Conservation (phyloP, 805 yeast species). For the Candida golubevii region DNA sequence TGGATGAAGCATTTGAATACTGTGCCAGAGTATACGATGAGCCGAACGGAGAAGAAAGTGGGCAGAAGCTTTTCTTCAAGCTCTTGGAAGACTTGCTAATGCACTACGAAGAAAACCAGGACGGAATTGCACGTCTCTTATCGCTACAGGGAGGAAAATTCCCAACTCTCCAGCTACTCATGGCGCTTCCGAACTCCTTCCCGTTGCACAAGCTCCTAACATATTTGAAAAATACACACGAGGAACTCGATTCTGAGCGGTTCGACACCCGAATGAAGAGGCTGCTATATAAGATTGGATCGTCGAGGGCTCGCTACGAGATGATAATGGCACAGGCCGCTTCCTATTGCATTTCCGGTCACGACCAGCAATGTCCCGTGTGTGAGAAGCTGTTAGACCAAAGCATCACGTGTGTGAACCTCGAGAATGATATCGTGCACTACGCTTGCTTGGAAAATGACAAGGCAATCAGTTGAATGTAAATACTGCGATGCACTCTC, state of each 20-base stretch:
- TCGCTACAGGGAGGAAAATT: conserved; percentile 45
- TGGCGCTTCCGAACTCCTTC: conserved; percentile 48
- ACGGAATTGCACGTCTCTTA: conserved; percentile 39
- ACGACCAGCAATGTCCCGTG: conserved; percentile 46
- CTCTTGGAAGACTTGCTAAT: conserved; percentile 47
- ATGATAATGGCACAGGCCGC: conserved; percentile 36
- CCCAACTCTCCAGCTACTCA: conserved; percentile 42
- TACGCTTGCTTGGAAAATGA: conserved; percentile 45
- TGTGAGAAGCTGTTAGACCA: conserved; percentile 57
- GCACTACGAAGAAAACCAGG: conserved; percentile 31
- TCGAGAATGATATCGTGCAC: conserved; percentile 46
- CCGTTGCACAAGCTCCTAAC: conserved; percentile 40
- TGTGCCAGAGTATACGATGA: conserved; percentile 46
- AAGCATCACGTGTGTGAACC: conserved; percentile 48
- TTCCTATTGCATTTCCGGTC: conserved; percentile 36
- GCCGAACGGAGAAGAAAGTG: conserved; percentile 31
- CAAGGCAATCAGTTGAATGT: neutral
- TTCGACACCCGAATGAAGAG: conserved; percentile 40
- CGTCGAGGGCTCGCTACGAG: conserved; percentile 43
- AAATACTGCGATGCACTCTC: too few relatives aligned
- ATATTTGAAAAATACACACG: conserved; percentile 44
- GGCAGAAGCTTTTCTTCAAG: conserved; percentile 44
- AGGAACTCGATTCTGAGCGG: conserved; percentile 35
- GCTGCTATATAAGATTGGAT: conserved; percentile 51
- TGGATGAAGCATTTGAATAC: conserved; percentile 55